phyloP scores from a whole-genome alignment of 2,329 filamentous ascomycete species.

The Aspergillus hortae region DNA sequence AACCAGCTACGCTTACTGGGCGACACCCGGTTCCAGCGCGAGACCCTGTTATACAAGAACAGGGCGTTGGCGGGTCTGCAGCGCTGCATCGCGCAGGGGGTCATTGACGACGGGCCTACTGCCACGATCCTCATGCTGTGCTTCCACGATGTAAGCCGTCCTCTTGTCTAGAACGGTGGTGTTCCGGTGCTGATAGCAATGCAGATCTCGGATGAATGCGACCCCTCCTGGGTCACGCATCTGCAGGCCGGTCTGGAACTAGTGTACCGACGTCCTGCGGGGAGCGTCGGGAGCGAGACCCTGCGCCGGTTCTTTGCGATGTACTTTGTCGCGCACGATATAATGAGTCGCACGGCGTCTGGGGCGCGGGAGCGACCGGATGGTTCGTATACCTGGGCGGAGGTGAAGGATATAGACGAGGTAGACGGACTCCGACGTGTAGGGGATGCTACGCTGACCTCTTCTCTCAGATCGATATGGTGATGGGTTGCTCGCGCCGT shows the following conservation, averaged over 20 bases:
- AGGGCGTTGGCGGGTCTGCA: constrained; percentile 23
- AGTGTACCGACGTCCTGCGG: constrained; percentile 11
- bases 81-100: constrained; percentile 14
- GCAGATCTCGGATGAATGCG: constrained; percentile 30
- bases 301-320: constrained; percentile 17
- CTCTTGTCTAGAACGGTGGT: no score
- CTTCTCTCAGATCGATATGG: constrained; percentile 23
- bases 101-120: constrained; percentile 20
- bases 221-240: constrained; percentile 30
- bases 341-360: constrained; percentile 26
- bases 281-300: not conserved
- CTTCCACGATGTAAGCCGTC: constrained; percentile 27
- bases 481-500: constrained; percentile 30
- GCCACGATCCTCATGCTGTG: constrained; percentile 33
- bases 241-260: constrained; percentile 26
- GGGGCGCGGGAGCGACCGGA: constrained; percentile 1
- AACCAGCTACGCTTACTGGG: constrained; percentile 27
- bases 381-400: constrained; percentile 15
- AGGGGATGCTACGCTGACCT: not conserved
- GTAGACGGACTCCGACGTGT: constrained; percentile 6
- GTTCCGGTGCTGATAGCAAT: no score
- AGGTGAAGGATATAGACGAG: constrained; percentile 22
- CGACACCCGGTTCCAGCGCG: constrained; percentile 18
- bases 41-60: constrained; percentile 24
- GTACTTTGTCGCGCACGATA: constrained; percentile 34